Base-by-base conservation (phyloP, 1,284 basidiomycete species). In the Hemileia vastatrix region DNA sequence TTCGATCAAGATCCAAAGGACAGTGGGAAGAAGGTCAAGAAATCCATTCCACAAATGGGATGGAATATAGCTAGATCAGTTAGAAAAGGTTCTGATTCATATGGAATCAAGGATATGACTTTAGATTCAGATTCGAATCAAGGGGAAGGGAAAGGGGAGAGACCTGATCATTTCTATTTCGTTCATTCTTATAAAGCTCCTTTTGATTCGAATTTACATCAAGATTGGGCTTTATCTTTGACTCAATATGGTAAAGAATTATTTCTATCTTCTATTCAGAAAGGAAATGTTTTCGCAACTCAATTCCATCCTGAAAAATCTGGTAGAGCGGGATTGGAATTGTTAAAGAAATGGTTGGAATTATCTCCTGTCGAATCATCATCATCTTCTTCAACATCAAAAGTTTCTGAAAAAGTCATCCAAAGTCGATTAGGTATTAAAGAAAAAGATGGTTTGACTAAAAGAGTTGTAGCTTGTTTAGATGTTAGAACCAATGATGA, bases 291-390 rank as follows among this genome's bases (percentile, higher is more conserved):
- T 56, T 95, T 93, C 75, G 94, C 84, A 21, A 88, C 87, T n/a
- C 94, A 98, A 77, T 98, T 97, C 79, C 94, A 98, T 78, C 95
- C 94, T 8, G 94, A 98, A 77, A 98, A 98, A 78, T 94, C 90
- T 1, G 94, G 94, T 15, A 78, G 80, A 18, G 90, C 91, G 1
- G 94, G 94, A 13, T 81, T 98, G 51, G 81, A 82, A 47, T 81
- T 96, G 48, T 80, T 98, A 45, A 81, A 83, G 53, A 80, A 84
- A 23, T 98, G 95, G 94, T 81, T 98, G 57, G 11, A 47, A 43
- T 3, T 48, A 55, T 43, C 59, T 64, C 21, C 48, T 60, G 27
- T 27, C 27, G 27, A 27, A 27, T 27, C 27, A 27, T 27, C 27
- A 27, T 27, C 27, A 27, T 27, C 64, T 69, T 36, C 27, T 18